These are phyloP conservation scores for Fomitopsis pinicola DNA, from an alignment of 1,284 basidiomycete genomes.

Conservation along the genomic window DNA sequence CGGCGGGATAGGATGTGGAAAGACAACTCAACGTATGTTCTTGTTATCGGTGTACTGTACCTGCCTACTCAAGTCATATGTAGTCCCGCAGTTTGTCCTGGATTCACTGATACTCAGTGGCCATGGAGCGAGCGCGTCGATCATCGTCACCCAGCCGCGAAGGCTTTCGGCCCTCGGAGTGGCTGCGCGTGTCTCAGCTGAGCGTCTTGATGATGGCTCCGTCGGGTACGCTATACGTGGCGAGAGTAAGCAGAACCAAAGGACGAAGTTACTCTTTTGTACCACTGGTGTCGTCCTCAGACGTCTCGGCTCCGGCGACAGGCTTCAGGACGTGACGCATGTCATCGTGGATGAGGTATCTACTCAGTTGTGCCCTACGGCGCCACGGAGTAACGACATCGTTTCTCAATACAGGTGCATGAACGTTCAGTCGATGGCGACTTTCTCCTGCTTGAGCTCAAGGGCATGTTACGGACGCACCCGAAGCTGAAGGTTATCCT, in stretches of 20 bases:
- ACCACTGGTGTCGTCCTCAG: slow-evolving; percentile 91
- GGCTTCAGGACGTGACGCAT: slow-evolving; percentile 73
- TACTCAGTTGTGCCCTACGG: neutral
- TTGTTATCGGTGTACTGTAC: neutral
- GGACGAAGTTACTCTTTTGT: slow-evolving; percentile 83
- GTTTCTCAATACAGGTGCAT: slow-evolving; percentile 56
- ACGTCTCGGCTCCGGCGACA: slow-evolving; percentile 73
- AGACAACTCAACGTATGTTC: slow-evolving; percentile 76
- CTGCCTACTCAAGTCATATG: slow-evolving; percentile 19
- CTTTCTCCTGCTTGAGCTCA: slow-evolving; percentile 83
- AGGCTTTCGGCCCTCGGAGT: slow-evolving; percentile 90
- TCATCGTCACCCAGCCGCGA: slow-evolving; percentile 89
- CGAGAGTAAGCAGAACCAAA: slow-evolving; percentile 67
- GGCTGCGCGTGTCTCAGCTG: slow-evolving; percentile 82
- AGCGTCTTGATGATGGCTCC: slow-evolving; percentile 79
- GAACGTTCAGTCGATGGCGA: slow-evolving; percentile 91
- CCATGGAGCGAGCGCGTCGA: slow-evolving; percentile 67
- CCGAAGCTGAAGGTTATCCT: slow-evolving; percentile 76
- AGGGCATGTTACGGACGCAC: slow-evolving; percentile 73
- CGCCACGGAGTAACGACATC: neutral
- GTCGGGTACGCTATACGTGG: slow-evolving; percentile 91
- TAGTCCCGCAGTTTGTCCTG: slow-evolving; percentile 85
- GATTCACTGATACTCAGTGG: slow-evolving; percentile 73
- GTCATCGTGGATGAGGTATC: slow-evolving; percentile 87
- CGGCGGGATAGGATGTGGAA: slow-evolving; percentile 68